phyloP scores from a whole-genome alignment of 2,329 filamentous ascomycete species.

The Xylariaceae sp. region DNA sequence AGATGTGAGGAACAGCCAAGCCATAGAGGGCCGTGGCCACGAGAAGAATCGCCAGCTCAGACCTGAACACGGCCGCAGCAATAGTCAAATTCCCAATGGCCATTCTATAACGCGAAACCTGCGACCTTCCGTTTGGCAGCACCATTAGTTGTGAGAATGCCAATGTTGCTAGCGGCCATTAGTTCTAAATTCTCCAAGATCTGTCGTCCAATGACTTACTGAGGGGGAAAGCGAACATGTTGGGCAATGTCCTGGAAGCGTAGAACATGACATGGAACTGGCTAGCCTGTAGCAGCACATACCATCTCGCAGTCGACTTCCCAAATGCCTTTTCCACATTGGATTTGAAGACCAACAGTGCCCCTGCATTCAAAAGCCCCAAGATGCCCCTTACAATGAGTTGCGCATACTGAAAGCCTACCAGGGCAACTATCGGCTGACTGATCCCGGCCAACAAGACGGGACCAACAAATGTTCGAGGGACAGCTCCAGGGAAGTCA shows the following conservation, averaged over 20 bases:
- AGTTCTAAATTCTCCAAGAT: background rate
- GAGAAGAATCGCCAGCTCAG: conserved; percentile 83
- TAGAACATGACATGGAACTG: conserved; percentile 97
- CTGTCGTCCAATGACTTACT: conserved; percentile 57
- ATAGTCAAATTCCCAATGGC: conserved; percentile 77
- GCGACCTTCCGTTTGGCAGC: conserved; percentile 36
- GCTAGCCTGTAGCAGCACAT: conserved; percentile 71
- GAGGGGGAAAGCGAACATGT: conserved; percentile 92
- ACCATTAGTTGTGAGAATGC: conserved; percentile 56
- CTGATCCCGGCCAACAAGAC: conserved; percentile 74
- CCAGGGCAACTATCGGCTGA: conserved; percentile 63
- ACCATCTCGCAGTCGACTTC: conserved; percentile 72
- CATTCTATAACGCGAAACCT: conserved; percentile 57
- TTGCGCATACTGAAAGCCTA: conserved; percentile 59
- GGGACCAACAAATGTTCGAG: conserved; percentile 85
- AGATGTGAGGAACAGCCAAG: conserved; percentile 44
- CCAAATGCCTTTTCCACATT: conserved; percentile 72
- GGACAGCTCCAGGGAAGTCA: conserved; percentile 86
- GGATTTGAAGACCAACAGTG: conserved; percentile 67
- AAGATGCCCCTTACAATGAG: conserved; percentile 74
- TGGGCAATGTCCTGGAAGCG: conserved; percentile 86
- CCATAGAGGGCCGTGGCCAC: conserved; percentile 67
- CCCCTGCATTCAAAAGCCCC: conserved; percentile 72
- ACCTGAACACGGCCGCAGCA: conserved; percentile 82
- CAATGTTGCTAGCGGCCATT: conserved; percentile 59